phyloP scores from a whole-genome alignment of 78 protist genomes.

The Tieghemostelium lacteum region DNA sequence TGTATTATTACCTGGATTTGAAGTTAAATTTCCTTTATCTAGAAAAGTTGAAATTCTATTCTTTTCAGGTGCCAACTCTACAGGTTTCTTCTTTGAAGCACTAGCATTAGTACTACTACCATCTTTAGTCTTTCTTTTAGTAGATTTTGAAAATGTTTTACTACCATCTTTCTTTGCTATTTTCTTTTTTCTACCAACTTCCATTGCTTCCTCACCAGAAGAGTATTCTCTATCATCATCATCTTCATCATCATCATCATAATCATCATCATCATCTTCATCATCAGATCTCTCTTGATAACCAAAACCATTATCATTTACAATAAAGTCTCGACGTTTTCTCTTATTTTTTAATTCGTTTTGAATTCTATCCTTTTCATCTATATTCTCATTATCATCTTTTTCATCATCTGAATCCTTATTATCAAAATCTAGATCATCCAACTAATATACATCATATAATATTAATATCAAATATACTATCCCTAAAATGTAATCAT shows the following conservation, averaged over 20 bases:
- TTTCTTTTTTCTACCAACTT: constrained; percentile 24
- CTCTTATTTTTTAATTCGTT: constrained; percentile 48
- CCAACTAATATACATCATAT: background rate
- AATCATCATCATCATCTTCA: constrained; percentile 4
- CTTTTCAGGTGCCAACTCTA: background rate
- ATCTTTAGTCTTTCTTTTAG: background rate
- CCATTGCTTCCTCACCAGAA: constrained; percentile 7
- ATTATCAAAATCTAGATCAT: background rate
- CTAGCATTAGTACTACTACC: background rate
- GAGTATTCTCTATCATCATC: background rate
- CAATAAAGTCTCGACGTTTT: constrained; percentile 54
- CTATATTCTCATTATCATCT: background rate
- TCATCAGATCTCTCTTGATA: constrained; percentile 28
- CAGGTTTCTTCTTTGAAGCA: background rate
- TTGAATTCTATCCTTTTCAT: background rate
- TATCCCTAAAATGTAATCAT: background rate
- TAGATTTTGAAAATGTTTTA: background rate
- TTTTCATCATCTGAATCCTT: constrained; percentile 8
- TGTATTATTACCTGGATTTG: background rate
- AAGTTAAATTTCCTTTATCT: background rate
- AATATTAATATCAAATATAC: background rate
- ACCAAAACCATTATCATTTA: constrained; percentile 63
- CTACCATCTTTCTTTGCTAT: background rate
- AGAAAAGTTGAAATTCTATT: constrained; percentile 36
- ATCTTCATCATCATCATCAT: constrained; percentile 11